A percentile compares a stretch with the other conserved stretches of the same genome.
These are phyloP conservation scores for Aspergillus panamensis DNA, from an alignment of 495 filamentous ascomycete species.

Conservation along the genomic window DNA sequence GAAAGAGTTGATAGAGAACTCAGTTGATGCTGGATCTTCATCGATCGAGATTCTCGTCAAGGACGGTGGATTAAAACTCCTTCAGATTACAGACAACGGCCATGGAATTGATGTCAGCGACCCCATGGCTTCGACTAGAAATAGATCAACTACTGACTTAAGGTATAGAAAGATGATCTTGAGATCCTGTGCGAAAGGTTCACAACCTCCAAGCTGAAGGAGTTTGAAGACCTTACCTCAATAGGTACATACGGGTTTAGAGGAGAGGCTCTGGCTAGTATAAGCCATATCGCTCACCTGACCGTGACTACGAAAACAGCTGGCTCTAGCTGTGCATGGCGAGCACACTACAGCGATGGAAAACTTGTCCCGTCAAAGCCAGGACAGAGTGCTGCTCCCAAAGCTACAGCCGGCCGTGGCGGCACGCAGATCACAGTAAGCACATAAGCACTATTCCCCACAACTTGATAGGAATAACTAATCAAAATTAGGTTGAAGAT, in stretches of 20 bases:
- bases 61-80: conserved; percentile 92
- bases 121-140: neutral
- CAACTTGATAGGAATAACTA: conserved; percentile 3
- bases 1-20: conserved; percentile 97
- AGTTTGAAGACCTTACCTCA: conserved; percentile 87
- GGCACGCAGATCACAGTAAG: conserved; percentile 91
- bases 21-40: conserved; percentile 94
- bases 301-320: conserved; percentile 92
- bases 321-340: conserved; percentile 85
- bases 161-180: conserved; percentile 74
- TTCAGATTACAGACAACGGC: conserved; percentile 98
- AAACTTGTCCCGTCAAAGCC: conserved; percentile 83
- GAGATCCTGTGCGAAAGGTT: conserved; percentile 94
- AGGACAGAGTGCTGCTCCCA: conserved; percentile 85
- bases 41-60: conserved; percentile 88
- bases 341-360: conserved; percentile 80
- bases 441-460: neutral
- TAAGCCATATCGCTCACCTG: conserved; percentile 96
- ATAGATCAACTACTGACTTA: neutral
- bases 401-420: conserved; percentile 82
- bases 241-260: conserved; percentile 97
- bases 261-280: conserved; percentile 94
- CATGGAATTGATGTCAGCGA: conserved; percentile 81
- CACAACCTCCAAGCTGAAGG: conserved; percentile 93
- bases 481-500: conserved; percentile 69